Conservation (phyloP, 140 eudicot species). For the Stevia rebaudiana region DNA sequence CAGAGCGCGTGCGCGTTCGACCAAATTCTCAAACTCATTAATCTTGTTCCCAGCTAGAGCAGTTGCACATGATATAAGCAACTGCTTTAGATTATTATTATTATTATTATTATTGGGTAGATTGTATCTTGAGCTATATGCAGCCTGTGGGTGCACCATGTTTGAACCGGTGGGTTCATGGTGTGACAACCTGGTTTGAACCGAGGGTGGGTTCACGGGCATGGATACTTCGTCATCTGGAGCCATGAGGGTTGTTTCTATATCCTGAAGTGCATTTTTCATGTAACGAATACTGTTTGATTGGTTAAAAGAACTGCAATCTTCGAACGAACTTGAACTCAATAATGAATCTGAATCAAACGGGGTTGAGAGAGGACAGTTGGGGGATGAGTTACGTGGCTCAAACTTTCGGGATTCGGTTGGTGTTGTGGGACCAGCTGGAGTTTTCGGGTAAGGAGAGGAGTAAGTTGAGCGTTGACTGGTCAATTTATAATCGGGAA, state of each 20-base stretch:
- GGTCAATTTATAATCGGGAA: constrained; percentile 36
- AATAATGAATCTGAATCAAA: constrained; percentile 46
- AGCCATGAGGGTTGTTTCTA: constrained; percentile 74
- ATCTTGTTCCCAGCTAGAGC: constrained; percentile 53
- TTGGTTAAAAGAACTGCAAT: constrained; percentile 38
- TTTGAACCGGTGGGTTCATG: constrained; percentile 31
- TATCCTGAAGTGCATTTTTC: constrained; percentile 51
- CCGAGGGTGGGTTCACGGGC: constrained; percentile 27
- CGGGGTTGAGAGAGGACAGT: constrained; percentile 57
- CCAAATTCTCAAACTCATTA: constrained; percentile 48
- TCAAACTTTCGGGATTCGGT: constrained; percentile 49
- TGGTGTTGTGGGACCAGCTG: constrained; percentile 32
- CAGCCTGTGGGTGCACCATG: constrained; percentile 30
- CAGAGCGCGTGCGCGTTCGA: constrained; percentile 38
- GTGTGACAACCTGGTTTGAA: constrained; percentile 34
- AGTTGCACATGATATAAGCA: constrained; percentile 72
- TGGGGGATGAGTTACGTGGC: constrained; percentile 59
- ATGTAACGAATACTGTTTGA: constrained; percentile 31
- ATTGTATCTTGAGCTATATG: constrained; percentile 25
- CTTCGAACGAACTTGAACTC: constrained; percentile 65
- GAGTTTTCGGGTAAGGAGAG: constrained; percentile 29
- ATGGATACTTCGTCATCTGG: constrained; percentile 49
- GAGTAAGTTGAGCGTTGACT: constrained; percentile 48
- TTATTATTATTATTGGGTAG: neutral
- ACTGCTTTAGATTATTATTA: constrained; percentile 41